Evolutionary conservation across 2,329 filamentous ascomycete genomes (phyloP).

Genomic region (Metarhizium album): DNA sequence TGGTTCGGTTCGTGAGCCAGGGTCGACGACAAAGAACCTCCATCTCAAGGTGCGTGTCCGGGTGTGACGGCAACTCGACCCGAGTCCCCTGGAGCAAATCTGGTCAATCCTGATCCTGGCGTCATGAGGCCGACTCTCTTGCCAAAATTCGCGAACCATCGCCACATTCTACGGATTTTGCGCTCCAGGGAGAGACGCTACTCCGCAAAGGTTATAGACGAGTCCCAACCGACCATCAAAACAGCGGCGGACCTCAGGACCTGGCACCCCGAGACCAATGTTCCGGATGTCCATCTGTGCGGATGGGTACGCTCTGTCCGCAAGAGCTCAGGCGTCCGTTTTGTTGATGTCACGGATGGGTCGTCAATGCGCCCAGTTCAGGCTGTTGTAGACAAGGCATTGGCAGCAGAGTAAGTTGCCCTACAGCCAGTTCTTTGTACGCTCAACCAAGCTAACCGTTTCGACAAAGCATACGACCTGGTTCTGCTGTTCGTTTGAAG

Average conservation of each 20-base stretch:
- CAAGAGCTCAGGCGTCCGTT: slow-evolving; percentile 74
- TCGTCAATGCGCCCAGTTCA: slow-evolving; percentile 72
- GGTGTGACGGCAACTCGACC: not conserved
- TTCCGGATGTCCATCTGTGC: slow-evolving; percentile 49
- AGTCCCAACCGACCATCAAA: slow-evolving; percentile 22
- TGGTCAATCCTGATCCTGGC: not conserved
- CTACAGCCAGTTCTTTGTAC: slow-evolving; percentile 3
- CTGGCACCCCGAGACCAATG: slow-evolving; percentile 33
- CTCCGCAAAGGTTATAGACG: slow-evolving; percentile 21
- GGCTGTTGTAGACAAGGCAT: slow-evolving; percentile 61
- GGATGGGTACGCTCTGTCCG: slow-evolving; percentile 79
- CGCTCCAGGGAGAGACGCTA: slow-evolving; percentile 15
- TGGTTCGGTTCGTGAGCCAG: not conserved
- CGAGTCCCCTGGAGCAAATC: not conserved
- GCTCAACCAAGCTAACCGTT: slow-evolving; percentile 8
- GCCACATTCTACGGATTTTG: not conserved
- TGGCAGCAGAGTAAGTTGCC: slow-evolving; percentile 57
- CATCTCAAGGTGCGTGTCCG: not conserved
- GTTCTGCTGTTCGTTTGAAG: slow-evolving; percentile 65
- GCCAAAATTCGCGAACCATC: not conserved
- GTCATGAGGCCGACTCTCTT: slow-evolving; percentile 1
- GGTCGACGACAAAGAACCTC: not conserved
- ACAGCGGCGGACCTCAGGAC: slow-evolving; percentile 47
- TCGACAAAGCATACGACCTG: slow-evolving; percentile 59
- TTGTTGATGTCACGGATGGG: slow-evolving; percentile 80